Conservation (phyloP, 83 land plant species). For the Diphasiastrum complanatum region DNA sequence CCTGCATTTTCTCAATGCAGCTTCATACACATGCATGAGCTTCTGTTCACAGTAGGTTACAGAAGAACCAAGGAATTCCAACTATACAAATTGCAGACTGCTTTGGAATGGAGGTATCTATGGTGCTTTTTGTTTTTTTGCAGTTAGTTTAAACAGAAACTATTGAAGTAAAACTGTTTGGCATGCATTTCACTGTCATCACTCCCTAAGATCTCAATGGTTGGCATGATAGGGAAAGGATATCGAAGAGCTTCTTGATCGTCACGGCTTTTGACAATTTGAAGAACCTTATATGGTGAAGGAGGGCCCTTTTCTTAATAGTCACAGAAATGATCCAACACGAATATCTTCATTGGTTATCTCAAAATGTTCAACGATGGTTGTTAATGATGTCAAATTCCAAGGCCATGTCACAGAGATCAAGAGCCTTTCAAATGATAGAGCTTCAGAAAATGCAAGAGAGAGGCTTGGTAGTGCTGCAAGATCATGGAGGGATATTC, state of each 20-base stretch:
- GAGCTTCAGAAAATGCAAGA: background rate
- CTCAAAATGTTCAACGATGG: conserved; percentile 46
- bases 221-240: conserved; percentile 56
- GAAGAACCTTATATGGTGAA: conserved; percentile 83
- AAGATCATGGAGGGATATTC: background rate
- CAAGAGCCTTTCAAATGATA: conserved; percentile 2
- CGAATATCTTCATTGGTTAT: conserved; percentile 65
- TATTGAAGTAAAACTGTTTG: background rate
- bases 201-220: background rate
- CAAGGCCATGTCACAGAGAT: conserved; percentile 19
- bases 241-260: conserved; percentile 54
- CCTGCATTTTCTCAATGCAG: conserved; percentile 24
- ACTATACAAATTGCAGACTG: conserved; percentile 51
- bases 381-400: conserved; percentile 52
- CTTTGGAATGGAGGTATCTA: conserved; percentile 85
- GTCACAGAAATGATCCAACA: conserved; percentile 44
- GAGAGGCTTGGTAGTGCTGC: background rate
- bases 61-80: conserved; percentile 86
- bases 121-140: background rate
- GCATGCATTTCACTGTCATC: background rate
- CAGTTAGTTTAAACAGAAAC: background rate
- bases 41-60: conserved; percentile 69
- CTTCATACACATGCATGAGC: conserved; percentile 86
- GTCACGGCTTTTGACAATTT: conserved; percentile 72
- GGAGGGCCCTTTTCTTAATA: conserved; percentile 70